A percentile compares a stretch with the other conserved stretches of the same genome.
phyloP scores from a whole-genome alignment of 495 filamentous ascomycete genomes.

The Penicillium parvum region DNA sequence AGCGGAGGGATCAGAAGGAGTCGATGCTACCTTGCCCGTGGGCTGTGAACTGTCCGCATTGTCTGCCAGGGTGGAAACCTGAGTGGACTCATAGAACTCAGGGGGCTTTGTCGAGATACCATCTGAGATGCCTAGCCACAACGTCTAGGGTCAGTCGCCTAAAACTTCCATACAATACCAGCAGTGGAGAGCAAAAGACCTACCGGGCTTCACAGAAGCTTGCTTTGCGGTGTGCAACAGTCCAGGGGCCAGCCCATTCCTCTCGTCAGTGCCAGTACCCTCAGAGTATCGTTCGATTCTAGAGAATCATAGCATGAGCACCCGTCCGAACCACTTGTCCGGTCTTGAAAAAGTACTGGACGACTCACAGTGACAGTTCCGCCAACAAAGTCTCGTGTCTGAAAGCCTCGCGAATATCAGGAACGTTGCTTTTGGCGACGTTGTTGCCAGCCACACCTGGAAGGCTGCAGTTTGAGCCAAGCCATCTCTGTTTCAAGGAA shows the following conservation, averaged over 20 bases:
- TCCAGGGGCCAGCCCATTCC: conserved; percentile 10
- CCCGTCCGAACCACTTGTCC: too few relatives aligned
- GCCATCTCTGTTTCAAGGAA: conserved; percentile 82
- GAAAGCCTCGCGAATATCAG: conserved; percentile 84
- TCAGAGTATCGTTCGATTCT: conserved; percentile 33
- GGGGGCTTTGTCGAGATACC: too few relatives aligned
- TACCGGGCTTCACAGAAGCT: conserved; percentile 8
- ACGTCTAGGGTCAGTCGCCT: too few relatives aligned
- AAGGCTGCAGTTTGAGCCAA: conserved; percentile 68
- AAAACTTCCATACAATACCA: too few relatives aligned
- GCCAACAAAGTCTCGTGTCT: conserved; percentile 76
- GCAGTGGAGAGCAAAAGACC: too few relatives aligned
- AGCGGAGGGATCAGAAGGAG: too few relatives aligned
- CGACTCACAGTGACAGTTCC: conserved; percentile 77
- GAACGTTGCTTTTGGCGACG: conserved; percentile 93
- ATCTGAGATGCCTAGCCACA: too few relatives aligned
- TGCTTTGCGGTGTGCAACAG: conserved; percentile 18
- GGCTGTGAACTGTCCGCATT: too few relatives aligned
- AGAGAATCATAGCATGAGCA: conserved; percentile 1
- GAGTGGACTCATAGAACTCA: too few relatives aligned
- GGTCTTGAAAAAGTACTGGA: too few relatives aligned
- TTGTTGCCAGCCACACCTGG: conserved; percentile 78
- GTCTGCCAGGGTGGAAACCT: too few relatives aligned
- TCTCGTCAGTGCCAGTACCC: conserved; percentile 10
- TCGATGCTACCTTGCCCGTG: too few relatives aligned